Evolutionary conservation across 2,329 filamentous ascomycete genomes (phyloP).

Genomic region (Venturia oleaginea): DNA sequence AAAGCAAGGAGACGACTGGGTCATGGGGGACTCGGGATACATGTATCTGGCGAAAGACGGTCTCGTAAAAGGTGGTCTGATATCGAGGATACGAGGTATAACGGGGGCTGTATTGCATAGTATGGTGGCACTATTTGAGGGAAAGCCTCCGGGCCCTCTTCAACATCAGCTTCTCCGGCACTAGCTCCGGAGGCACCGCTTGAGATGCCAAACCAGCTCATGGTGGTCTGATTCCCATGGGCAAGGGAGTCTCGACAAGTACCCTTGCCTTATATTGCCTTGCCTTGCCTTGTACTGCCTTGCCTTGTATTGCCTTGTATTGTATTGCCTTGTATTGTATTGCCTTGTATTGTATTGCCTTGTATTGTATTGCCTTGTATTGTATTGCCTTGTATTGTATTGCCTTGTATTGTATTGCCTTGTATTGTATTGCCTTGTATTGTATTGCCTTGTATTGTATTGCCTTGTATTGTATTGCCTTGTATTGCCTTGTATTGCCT

Average conservation of each 20-base stretch:
- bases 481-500: too few relatives aligned
- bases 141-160: neutral
- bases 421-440: too few relatives aligned
- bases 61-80: neutral
- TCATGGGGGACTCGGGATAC: neutral
- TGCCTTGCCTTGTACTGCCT: too few relatives aligned
- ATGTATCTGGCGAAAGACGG: neutral
- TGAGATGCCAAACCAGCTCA: neutral
- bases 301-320: too few relatives aligned
- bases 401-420: too few relatives aligned
- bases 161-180: neutral
- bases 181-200: neutral
- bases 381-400: too few relatives aligned
- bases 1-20: neutral
- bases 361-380: too few relatives aligned
- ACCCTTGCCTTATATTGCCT: too few relatives aligned
- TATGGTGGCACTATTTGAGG: neutral
- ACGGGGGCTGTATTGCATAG: neutral
- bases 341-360: too few relatives aligned
- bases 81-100: neutral
- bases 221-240: neutral
- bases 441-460: too few relatives aligned
- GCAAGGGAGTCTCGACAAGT: neutral
- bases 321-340: too few relatives aligned
- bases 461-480: too few relatives aligned